Conservation (phyloP, 192 early-diverging fungal species). For the Umbelopsis vinacea region DNA sequence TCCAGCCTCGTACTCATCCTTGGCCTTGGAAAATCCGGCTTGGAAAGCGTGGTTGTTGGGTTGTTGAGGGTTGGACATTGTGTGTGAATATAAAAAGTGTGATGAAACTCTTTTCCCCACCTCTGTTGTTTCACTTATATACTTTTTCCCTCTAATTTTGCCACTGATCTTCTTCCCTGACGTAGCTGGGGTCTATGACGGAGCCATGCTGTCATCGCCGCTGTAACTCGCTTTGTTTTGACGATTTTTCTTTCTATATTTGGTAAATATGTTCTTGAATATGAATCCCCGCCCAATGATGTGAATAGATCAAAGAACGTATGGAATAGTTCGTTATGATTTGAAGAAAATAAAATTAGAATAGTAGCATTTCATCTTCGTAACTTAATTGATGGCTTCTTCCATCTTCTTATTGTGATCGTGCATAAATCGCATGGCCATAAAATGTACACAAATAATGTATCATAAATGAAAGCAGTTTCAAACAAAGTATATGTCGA, state of each 20-base stretch:
- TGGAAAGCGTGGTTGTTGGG: slow-evolving; percentile 22
- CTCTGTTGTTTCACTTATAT: not conserved
- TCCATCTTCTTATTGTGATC: too few species aligned
- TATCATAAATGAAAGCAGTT: too few species aligned
- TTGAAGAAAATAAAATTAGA: too few species aligned
- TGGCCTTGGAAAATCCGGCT: slow-evolving; percentile 19
- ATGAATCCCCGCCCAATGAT: too few species aligned
- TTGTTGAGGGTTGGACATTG: slow-evolving; percentile 4
- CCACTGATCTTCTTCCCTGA: not conserved
- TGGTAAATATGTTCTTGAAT: not conserved
- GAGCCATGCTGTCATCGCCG: not conserved
- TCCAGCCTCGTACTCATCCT: slow-evolving; percentile 12
- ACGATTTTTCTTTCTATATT: not conserved
- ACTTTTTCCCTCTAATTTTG: not conserved
- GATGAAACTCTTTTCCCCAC: not conserved
- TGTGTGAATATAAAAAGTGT: not conserved
- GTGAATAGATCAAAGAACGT: too few species aligned
- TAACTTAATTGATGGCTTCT: too few species aligned
- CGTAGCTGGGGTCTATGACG: not conserved
- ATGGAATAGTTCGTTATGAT: too few species aligned
- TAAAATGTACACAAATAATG: too few species aligned
- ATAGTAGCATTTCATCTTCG: too few species aligned
- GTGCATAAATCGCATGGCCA: too few species aligned
- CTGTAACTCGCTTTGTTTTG: not conserved
- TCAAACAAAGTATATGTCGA: too few species aligned